Percentiles rank a stretch among this genome's conserved stretches.
Conservation (phyloP, 2,329 filamentous ascomycete genomes). For the Cladophialophora yegresii region DNA sequence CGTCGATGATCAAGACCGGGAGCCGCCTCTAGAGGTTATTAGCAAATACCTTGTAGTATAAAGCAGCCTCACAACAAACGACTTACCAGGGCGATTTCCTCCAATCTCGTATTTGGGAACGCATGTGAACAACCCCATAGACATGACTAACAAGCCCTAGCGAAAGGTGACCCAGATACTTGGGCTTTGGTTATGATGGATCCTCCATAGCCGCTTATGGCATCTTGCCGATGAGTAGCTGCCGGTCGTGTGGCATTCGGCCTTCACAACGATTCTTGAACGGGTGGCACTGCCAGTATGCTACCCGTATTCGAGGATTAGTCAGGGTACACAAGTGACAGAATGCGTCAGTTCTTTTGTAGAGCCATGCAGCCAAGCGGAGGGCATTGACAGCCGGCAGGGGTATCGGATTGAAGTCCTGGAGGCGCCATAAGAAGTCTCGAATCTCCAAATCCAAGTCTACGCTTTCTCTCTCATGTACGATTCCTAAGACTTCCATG, state of each 20-base stretch:
- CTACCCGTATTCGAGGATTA: background rate
- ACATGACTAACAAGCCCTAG: conserved; percentile 13
- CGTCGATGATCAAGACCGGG: background rate
- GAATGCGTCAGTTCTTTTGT: conserved; percentile 1
- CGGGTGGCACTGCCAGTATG: background rate
- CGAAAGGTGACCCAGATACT: background rate
- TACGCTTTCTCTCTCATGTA: conserved; percentile 2
- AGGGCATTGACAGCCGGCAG: background rate
- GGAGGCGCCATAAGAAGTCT: conserved; percentile 12
- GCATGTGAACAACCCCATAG: conserved; percentile 1
- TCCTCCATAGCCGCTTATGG: conserved; percentile 13
- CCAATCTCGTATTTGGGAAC: conserved; percentile 1
- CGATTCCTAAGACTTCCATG: background rate
- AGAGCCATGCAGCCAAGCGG: background rate
- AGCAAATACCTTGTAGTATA: conserved; percentile 11
- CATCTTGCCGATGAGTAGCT: conserved; percentile 6
- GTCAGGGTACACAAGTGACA: background rate
- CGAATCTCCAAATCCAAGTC: conserved; percentile 4
- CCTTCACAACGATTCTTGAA: background rate
- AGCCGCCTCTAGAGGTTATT: background rate
- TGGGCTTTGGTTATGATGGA: conserved; percentile 17
- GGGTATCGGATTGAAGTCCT: conserved; percentile 4
- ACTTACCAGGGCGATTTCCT: conserved; percentile 13
- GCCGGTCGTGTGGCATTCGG: background rate
- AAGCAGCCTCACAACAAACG: conserved; percentile 1